Evolutionary conservation across 2,329 filamentous ascomycete genomes (phyloP), one percentile per base, ranked within the genome.

Genomic region (Cladosporium oxysporum): DNA sequence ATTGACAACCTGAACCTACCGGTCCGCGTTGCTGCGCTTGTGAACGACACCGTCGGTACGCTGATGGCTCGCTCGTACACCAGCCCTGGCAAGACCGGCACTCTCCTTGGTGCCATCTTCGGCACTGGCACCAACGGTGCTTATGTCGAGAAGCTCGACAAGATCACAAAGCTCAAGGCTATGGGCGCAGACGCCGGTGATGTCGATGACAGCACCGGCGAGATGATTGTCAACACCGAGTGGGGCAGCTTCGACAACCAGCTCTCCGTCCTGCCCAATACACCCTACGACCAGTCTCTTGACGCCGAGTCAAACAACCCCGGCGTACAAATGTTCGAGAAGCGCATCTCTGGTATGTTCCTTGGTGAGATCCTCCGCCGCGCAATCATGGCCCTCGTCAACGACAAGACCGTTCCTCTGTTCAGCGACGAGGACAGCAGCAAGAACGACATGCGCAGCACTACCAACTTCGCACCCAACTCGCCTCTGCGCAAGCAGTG

Each of bases 211-310:
- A 88, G 88, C 10, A 96, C 93, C 0, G 93, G 93, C 62, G 88
- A 96, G 72, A 99, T 99, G 95, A 92, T 99, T 66, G 87, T 99
- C 80, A 99, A 99, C 81, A 94, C 91, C 0, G 95, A 99, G 81
- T 99, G 95, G 95, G 95, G 95, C 68, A 96, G 92, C 66, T 99
- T 99, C 75, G 95, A 99, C 80, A 98, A 98, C 81, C 87, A 91
- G 72, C 87, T 98, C 70, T 91, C 90, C 71, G 91, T 96, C 23
- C 84, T 99, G 49, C 95, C 94, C 55, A 90, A 88, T 73, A 98
- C 94, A 0, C 82, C 87, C 0, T 98, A 92, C 81, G 95, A 99
- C 76, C 81, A 83, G 59, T 85, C 88, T 66, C 84, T 99, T 28
- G 94, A 99, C 78, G 81, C 83, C 65, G 87, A 90, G 67, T 95